These are phyloP conservation scores for Ophiostoma montium DNA, from an alignment of 2,329 filamentous ascomycete genomes.

Conservation along the genomic window DNA sequence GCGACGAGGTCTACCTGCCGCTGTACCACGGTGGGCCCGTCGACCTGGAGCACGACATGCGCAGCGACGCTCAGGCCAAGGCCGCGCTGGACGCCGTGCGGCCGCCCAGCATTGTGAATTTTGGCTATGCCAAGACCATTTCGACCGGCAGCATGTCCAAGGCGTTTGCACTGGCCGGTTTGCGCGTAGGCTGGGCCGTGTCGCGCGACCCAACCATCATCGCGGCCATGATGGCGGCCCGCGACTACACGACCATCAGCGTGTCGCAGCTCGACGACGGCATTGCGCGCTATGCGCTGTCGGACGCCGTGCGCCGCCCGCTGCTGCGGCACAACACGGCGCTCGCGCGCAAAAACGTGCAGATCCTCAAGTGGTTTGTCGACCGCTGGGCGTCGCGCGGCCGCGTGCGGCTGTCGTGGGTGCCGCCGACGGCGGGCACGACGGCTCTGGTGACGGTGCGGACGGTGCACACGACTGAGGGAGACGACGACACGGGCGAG, in stretches of 20 bases:
- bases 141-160: constrained; percentile 75
- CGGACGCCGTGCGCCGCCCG: constrained; percentile 25
- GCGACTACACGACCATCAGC: constrained; percentile 77
- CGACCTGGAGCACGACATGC: constrained; percentile 19
- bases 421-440: constrained; percentile 63
- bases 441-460: constrained; percentile 64
- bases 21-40: constrained; percentile 52
- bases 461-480: no score
- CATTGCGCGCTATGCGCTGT: constrained; percentile 62
- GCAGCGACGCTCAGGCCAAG: constrained; percentile 17
- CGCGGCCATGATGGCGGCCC: constrained; percentile 44
- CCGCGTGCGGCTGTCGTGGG: constrained; percentile 43
- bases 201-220: constrained; percentile 49
- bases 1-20: constrained; percentile 74
- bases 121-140: constrained; percentile 58
- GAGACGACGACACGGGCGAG: constrained; percentile 13
- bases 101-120: constrained; percentile 54
- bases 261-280: constrained; percentile 73
- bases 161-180: constrained; percentile 68
- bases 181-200: constrained; percentile 73
- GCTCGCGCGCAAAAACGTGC: constrained; percentile 54
- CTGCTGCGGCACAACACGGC: constrained; percentile 39
- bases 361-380: constrained; percentile 52
- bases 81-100: not conserved
- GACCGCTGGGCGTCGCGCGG: constrained; percentile 39